phyloP scores from a whole-genome alignment of 2,329 filamentous ascomycete species.

The Epichloe brachyelytri region DNA sequence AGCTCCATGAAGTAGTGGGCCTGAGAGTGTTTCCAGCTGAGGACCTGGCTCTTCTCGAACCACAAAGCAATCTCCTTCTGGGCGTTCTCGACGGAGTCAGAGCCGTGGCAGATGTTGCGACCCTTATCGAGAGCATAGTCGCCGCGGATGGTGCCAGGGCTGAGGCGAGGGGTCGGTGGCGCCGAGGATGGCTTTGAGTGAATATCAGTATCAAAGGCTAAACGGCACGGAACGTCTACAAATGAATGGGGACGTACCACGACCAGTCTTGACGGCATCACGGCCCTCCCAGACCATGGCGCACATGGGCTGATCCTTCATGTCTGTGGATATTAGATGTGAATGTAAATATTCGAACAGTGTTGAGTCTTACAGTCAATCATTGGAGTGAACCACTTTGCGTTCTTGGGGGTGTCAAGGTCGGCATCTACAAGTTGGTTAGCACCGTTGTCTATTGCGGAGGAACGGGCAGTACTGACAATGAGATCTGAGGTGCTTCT shows the following conservation, averaged over 20 bases:
- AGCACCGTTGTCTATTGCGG: constrained; percentile 10
- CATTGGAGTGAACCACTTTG: constrained; percentile 95
- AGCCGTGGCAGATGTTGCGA: constrained; percentile 99
- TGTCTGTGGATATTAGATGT: constrained; percentile 1
- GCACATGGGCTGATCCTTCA: constrained; percentile 53
- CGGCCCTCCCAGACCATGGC: constrained; percentile 99
- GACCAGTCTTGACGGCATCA: constrained; percentile 98
- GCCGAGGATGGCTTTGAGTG: constrained; percentile 63
- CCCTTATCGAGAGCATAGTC: constrained; percentile 71
- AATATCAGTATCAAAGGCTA: constrained; percentile 5
- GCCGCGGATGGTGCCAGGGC: constrained; percentile 94
- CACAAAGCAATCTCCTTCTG: constrained; percentile 99
- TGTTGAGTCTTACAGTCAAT: constrained; percentile 61
- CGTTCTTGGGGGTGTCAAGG: constrained; percentile 49
- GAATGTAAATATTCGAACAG: not conserved
- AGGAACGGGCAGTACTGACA: constrained; percentile 36
- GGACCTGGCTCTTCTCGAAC: constrained; percentile 83
- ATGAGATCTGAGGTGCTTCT: constrained; percentile 97
- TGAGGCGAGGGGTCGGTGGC: constrained; percentile 95
- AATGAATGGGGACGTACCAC: constrained; percentile 42
- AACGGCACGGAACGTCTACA: not conserved
- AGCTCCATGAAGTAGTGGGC: constrained; percentile 98
- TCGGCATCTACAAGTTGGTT: constrained; percentile 52
- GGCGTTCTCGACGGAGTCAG: constrained; percentile 95
- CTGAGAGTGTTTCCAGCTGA: constrained; percentile 72